phyloP scores from a whole-genome alignment of 768 basidiomycete genomes.

The Lepiota brunneoincarnata region DNA sequence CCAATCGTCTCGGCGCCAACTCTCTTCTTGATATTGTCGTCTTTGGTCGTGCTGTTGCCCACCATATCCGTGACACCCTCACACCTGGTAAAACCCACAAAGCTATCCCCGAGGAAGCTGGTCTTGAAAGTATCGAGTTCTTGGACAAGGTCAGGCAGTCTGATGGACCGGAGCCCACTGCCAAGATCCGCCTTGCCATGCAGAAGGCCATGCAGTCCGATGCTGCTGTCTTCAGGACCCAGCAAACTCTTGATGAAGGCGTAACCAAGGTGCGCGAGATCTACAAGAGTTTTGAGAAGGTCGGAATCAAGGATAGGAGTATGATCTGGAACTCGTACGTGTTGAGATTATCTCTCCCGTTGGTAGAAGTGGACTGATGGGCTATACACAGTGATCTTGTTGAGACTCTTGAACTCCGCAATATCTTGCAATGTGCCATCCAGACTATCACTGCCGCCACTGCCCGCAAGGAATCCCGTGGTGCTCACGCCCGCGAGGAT shows the following conservation, averaged over 20 bases:
- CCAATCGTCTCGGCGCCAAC: constrained; percentile 99
- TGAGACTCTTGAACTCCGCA: constrained; percentile 96
- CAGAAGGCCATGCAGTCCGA: constrained; percentile 99
- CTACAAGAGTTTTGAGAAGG: constrained; percentile 85
- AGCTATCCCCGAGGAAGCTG: constrained; percentile 81
- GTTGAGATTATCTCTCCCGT: neutral
- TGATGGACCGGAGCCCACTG: constrained; percentile 80
- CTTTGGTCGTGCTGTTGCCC: constrained; percentile 98
- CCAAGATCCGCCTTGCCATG: constrained; percentile 91
- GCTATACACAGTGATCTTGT: constrained; percentile 74
- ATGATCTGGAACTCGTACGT: constrained; percentile 99
- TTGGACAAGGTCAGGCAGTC: constrained; percentile 84
- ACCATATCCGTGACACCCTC: constrained; percentile 92
- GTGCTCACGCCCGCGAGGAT: constrained; percentile 98
- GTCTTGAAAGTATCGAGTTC: constrained; percentile 79
- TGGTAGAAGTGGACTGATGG: constrained; percentile 3
- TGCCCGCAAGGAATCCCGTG: constrained; percentile 95
- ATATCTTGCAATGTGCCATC: constrained; percentile 90
- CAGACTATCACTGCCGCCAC: constrained; percentile 94
- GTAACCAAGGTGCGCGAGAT: constrained; percentile 83
- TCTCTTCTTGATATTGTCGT: constrained; percentile 98
- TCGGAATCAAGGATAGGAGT: constrained; percentile 96
- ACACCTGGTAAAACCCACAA: constrained; percentile 92
- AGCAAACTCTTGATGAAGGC: constrained; percentile 87
- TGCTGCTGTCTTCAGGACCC: constrained; percentile 96